Base-by-base conservation (phyloP, 805 yeast genomes). In the Candida caryicola region DNA sequence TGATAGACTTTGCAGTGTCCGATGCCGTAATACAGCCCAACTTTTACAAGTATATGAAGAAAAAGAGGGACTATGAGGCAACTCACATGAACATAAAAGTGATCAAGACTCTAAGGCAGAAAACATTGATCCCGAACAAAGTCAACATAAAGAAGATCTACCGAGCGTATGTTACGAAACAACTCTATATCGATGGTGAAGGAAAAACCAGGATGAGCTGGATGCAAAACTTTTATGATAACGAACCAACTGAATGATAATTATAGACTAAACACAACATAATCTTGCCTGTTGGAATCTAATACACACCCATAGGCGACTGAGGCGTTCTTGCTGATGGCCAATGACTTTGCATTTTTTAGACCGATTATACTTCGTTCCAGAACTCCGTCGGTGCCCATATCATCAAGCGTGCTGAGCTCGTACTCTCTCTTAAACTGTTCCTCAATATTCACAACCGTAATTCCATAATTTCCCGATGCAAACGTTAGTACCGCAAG, bases 261-360 rank as follows among this genome's bases (percentile, higher is more conserved):
- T 34, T 18, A 41, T 55, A 37, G 42, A 41, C 57, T 58, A 26
- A 73, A 53, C 12, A 71, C 60, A 18, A 57, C 45, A 46, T 71
- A 73, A 36, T 65, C 60, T 43, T 63, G 69, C 34, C 54, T 66
- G 17, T 65, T 50, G 6, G 52, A 45, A 44, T 73, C 77, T 25
- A 74, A 43, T 12, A 76, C 41, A 41, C 73, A 68, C 4, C 69
- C 74, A 29, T 59, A 52, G 0, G 56, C 41, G 17, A 58, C 50
- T 3, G 41, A 26, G 2, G 41, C 41, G n/a, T 36, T 29, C 5
- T 57, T 42, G 40, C 61, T 69, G n/a, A 64, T 43, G 0, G 70
- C 49, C 30, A 73, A 27, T 33, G 51, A 50, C 3, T 47, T 41
- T 1, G 75, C 73, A n/a, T 48, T 37, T 25, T 41, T 36, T n/a